These are phyloP conservation scores for Cyclotella baltica DNA, from an alignment of 108 stramenopile species.

Conservation along the genomic window DNA sequence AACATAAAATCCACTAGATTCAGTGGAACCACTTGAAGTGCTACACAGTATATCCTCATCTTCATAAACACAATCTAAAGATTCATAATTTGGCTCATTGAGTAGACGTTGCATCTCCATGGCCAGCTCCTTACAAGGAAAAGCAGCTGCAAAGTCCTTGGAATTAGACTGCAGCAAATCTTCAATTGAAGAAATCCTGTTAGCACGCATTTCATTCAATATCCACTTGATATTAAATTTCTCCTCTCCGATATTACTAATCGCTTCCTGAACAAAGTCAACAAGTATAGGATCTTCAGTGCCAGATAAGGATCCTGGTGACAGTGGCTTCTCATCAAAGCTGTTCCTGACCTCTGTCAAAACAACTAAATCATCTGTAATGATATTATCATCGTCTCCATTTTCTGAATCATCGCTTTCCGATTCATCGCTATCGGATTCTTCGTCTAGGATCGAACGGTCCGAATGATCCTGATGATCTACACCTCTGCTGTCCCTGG, in stretches of 20 bases:
- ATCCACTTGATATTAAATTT: background rate
- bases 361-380: background rate
- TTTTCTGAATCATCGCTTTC: too few species aligned
- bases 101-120: conserved; percentile 4
- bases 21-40: too few species aligned
- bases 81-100: conserved; percentile 5
- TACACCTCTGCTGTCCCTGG: too few species aligned
- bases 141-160: background rate
- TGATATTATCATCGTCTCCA: background rate
- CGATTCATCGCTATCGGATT: background rate
- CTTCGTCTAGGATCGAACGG: background rate
- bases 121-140: background rate
- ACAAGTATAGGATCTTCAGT: background rate
- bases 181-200: background rate
- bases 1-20: too few species aligned
- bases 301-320: background rate
- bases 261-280: conserved; percentile 17
- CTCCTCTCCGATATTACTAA: conserved; percentile 2
- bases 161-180: background rate
- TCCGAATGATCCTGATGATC: background rate
- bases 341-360: background rate
- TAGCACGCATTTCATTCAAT: conserved; percentile 3
- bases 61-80: background rate
- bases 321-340: background rate
- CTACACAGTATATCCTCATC: background rate